phyloP scores from a whole-genome alignment of 2,329 filamentous ascomycete genomes.

The Pseudogymnoascus sp. region DNA sequence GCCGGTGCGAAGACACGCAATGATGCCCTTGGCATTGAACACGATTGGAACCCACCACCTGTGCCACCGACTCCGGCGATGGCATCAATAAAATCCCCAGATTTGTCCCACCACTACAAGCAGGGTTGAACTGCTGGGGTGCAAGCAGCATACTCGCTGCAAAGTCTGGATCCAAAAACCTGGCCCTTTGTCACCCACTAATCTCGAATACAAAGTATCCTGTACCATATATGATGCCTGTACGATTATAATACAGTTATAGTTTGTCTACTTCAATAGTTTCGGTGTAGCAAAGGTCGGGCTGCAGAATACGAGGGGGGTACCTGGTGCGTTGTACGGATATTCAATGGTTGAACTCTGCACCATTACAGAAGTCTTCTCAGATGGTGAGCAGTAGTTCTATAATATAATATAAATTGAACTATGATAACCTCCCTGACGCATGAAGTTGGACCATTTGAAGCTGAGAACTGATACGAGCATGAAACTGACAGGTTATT shows the following conservation, averaged over 20 bases:
- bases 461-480: no score
- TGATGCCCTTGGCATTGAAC: conserved; percentile 2
- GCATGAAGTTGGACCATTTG: background rate
- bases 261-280: background rate
- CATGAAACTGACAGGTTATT: no score
- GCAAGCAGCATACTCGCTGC: background rate
- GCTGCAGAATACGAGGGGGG: background rate
- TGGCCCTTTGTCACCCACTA: background rate
- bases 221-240: background rate
- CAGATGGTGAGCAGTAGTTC: background rate
- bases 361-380: background rate
- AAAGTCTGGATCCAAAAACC: background rate
- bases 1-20: conserved; percentile 11
- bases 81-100: background rate
- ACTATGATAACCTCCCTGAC: no score
- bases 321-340: background rate
- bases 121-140: background rate
- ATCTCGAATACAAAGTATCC: background rate
- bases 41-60: conserved; percentile 7
- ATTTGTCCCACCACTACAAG: background rate
- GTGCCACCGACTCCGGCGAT: conserved; percentile 5
- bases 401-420: background rate
- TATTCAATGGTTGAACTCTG: background rate
- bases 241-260: background rate
- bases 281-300: background rate